Conservation (phyloP, 768 basidiomycete species). For the Cyathus striatus region DNA sequence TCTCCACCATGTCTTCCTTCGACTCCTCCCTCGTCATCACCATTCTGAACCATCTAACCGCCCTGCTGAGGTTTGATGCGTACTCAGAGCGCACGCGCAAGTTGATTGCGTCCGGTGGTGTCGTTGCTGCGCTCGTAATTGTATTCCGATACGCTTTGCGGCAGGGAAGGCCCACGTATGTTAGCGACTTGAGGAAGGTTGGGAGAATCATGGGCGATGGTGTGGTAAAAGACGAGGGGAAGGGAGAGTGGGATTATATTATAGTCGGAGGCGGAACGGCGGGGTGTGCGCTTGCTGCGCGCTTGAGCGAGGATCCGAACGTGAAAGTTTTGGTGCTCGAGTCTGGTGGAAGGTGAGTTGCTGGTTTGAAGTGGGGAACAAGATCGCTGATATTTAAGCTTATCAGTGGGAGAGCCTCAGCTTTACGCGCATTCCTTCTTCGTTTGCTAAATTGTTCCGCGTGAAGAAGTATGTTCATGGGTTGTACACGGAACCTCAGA, state of each 20-base stretch:
- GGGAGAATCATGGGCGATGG: not conserved
- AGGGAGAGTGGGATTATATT: conserved; percentile 40
- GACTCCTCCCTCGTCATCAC: no score
- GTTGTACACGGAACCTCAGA: conserved; percentile 52
- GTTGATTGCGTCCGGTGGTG: not conserved
- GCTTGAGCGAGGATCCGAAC: conserved; percentile 48
- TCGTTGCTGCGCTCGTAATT: not conserved
- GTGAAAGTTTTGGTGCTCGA: conserved; percentile 52
- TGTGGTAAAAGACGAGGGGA: not conserved
- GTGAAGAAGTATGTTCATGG: conserved; percentile 40
- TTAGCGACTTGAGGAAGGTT: not conserved
- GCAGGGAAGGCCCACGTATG: not conserved
- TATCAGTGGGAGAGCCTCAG: conserved; percentile 36
- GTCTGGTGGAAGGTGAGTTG: conserved; percentile 49
- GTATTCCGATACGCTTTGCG: not conserved
- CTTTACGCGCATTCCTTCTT: conserved; percentile 34
- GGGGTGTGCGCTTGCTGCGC: conserved; percentile 55
- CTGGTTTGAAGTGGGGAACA: not conserved
- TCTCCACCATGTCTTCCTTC: no score
- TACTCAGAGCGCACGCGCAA: not conserved
- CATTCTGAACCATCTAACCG: no score
- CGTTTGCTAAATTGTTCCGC: conserved; percentile 33
- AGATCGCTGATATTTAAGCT: conserved; percentile 1
- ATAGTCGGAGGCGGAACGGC: conserved; percentile 56
- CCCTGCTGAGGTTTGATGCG: no score